phyloP scores from a whole-genome alignment of 2,329 filamentous ascomycete species.

The Thielaviopsis ethacetica region DNA sequence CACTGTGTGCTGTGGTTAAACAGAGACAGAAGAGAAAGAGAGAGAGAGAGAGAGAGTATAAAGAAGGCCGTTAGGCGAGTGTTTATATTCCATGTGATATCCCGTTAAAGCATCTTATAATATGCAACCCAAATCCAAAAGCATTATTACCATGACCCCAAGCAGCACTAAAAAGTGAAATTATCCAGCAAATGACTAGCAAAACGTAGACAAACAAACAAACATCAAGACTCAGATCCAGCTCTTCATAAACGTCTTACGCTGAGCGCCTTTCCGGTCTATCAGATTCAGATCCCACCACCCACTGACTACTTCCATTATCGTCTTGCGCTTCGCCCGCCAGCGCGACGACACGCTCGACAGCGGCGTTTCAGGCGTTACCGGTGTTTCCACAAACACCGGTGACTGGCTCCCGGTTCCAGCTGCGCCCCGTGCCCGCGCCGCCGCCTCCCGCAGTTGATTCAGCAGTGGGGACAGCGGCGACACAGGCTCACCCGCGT shows the following conservation, averaged over 20 bases:
- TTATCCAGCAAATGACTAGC: not conserved
- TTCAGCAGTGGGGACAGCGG: constrained; percentile 15
- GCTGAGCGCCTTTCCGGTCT: constrained; percentile 17
- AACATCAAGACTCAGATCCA: constrained; percentile 5
- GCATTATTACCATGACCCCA: not conserved
- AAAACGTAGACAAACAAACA: not conserved
- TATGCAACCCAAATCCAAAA: not conserved
- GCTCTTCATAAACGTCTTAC: constrained; percentile 10
- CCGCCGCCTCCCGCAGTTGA: constrained; percentile 8
- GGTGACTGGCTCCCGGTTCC: constrained; percentile 1
- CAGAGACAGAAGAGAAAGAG: not conserved
- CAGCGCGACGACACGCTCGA: constrained; percentile 12
- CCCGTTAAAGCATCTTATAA: not conserved
- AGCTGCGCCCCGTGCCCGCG: not conserved
- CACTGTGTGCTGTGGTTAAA: constrained; percentile 26
- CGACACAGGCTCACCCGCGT: constrained; percentile 13
- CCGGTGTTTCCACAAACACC: constrained; percentile 7
- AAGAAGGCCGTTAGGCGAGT: not conserved
- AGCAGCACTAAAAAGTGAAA: not conserved
- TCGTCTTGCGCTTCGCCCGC: constrained; percentile 26
- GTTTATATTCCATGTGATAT: not conserved
- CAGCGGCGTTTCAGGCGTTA: constrained; percentile 13
- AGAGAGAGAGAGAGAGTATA: not conserved
- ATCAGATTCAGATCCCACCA: constrained; percentile 39
- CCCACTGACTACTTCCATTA: constrained; percentile 32